Base-by-base conservation (phyloP, 2,329 filamentous ascomycete genomes). In the Fusarium nygamai region DNA sequence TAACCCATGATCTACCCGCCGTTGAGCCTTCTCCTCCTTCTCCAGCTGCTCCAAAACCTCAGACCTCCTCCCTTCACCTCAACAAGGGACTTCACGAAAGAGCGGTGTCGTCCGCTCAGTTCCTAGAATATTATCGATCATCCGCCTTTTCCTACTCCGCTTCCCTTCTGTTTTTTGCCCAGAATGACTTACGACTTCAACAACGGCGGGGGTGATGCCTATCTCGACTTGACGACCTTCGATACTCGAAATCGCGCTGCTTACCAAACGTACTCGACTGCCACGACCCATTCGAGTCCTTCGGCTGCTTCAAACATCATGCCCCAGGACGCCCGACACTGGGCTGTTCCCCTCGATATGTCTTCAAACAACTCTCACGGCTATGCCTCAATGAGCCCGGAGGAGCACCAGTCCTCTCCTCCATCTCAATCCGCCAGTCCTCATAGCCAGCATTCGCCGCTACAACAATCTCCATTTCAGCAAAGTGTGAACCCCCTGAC, bases 181-280 rank as follows among this genome's bases (percentile, higher is more conserved):
- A 85, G 81, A 80, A 85, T 86, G 90, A 88, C 86, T 83, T 87
- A 88, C 85, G 88, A 91, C 80, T 92, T 89, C 85, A 88, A 88
- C 81, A 85, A 85, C 81, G 86, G 85, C 83, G 81, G 83, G 80
- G 87, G 86, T 82, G 89, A 91, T 82, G 88, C 86, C 81, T 86
- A 92, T 80, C 81, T 92, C 80, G 89, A 91, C 80, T 85, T 91
- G 80, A 87, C 66, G 43, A 69, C 84, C 77, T 91, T 87, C 83
- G 88, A 91, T 81, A 86, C 86, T 79, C 86, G 87, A 80, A 89
- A 89, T 79, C 85, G 87, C 73, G 86, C 85, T 82, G 85, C 84
- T 60, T 85, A 78, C 76, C 76, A 78, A 71, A 69, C 76, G 24
- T 77, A 78, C 61, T 71, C 76, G 69, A 76, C 78, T 38, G 76